Percentiles rank a stretch among this genome's conserved stretches.
These are phyloP conservation scores for Neodidymelliopsis sp. DNA, from an alignment of 2,329 filamentous ascomycete species.

Conservation along the genomic window DNA sequence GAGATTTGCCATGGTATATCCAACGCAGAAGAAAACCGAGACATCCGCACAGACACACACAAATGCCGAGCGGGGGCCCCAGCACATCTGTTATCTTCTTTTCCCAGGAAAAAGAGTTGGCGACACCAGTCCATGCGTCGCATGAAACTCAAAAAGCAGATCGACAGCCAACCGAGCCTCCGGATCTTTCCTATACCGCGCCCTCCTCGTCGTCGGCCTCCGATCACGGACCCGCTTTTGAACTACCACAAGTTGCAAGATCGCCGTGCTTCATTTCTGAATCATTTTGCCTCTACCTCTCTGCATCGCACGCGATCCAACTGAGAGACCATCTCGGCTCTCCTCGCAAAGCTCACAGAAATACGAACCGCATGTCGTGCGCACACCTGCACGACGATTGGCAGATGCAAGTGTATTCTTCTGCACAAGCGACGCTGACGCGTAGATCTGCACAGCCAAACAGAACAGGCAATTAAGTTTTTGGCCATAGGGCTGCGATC, in stretches of 20 bases:
- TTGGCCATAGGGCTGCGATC: conserved; percentile 1
- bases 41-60: too few relatives aligned
- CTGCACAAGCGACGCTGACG: neutral
- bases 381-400: neutral
- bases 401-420: neutral
- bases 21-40: neutral
- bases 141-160: conserved; percentile 15
- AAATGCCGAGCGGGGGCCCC: too few relatives aligned
- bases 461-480: conserved; percentile 4
- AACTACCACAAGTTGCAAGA: too few relatives aligned
- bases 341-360: neutral
- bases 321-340: too few relatives aligned
- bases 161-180: neutral
- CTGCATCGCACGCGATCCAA: too few relatives aligned
- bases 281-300: too few relatives aligned
- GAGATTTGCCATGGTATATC: neutral
- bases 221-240: neutral
- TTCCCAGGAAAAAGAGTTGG: too few relatives aligned
- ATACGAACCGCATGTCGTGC: too few relatives aligned
- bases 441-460: neutral
- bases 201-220: neutral
- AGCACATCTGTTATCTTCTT: too few relatives aligned
- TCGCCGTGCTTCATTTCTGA: too few relatives aligned
- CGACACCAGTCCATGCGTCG: conserved; percentile 2
- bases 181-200: too few relatives aligned